phyloP scores from a whole-genome alignment of 2,329 filamentous ascomycete species.

The Cladophialophora yegresii region DNA sequence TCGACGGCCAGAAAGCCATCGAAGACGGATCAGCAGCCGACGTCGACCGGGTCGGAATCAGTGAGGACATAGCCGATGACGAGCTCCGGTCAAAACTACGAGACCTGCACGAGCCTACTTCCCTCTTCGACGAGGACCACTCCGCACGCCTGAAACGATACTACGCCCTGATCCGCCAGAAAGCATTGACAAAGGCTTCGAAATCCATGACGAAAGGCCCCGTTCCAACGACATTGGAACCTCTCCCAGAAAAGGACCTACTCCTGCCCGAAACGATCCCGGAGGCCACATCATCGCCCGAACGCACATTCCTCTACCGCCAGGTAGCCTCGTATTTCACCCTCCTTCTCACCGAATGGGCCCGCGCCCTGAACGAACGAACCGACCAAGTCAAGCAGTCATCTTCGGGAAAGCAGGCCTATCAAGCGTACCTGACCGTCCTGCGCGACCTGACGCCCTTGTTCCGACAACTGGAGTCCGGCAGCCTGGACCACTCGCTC shows the following conservation, averaged over 20 bases:
- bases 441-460: constrained; percentile 85
- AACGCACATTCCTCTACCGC: constrained; percentile 71
- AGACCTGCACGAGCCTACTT: constrained; percentile 69
- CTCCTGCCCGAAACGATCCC: constrained; percentile 69
- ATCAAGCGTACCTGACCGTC: constrained; percentile 81
- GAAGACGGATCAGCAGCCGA: constrained; percentile 30
- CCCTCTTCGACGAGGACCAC: constrained; percentile 80
- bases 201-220: constrained; percentile 63
- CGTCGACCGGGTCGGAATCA: too few species aligned
- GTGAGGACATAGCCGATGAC: constrained; percentile 47
- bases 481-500: constrained; percentile 73
- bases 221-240: constrained; percentile 79
- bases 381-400: constrained; percentile 65
- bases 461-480: constrained; percentile 84
- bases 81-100: constrained; percentile 70
- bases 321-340: constrained; percentile 95
- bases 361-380: constrained; percentile 68
- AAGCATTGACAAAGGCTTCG: constrained; percentile 27
- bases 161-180: constrained; percentile 58
- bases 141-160: constrained; percentile 69
- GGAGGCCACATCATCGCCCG: constrained; percentile 64
- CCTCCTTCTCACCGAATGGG: constrained; percentile 90
- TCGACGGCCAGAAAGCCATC: constrained; percentile 42
- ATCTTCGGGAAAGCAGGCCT: constrained; percentile 77
- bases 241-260: constrained; percentile 85